These are phyloP conservation scores for Capsicum chinense DNA, from an alignment of 257 asterid species.

Conservation along the genomic window DNA sequence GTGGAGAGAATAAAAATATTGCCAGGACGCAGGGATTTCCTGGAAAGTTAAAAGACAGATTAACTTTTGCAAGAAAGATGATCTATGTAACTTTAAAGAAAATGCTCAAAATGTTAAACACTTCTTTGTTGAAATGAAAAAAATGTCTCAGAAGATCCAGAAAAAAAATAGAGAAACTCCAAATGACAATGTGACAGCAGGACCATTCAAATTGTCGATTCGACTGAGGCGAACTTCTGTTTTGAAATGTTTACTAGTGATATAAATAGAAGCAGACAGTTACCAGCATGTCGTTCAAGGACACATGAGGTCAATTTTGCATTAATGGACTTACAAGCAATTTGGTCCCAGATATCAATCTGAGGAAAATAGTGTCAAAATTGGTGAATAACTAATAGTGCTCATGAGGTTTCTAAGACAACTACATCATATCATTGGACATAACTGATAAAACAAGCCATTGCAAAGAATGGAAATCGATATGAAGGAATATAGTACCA, in stretches of 20 bases:
- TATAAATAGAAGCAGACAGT: conserved; percentile 6
- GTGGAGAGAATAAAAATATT: conserved; percentile 74
- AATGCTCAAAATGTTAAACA: not conserved
- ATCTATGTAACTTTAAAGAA: conserved; percentile 1
- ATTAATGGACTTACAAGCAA: not conserved
- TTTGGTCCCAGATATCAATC: not conserved
- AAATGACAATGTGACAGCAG: not conserved
- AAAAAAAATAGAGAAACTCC: not conserved
- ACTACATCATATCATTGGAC: not conserved
- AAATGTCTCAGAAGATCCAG: not conserved
- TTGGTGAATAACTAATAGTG: not conserved
- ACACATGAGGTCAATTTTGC: not conserved
- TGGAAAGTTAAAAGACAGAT: conserved; percentile 39
- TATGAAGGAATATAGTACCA: conserved; percentile 53
- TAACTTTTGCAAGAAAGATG: conserved; percentile 12
- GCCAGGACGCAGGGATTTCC: conserved; percentile 93
- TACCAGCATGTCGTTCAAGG: conserved; percentile 20
- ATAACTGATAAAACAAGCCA: not conserved
- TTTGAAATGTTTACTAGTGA: not conserved
- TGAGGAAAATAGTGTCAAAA: not conserved
- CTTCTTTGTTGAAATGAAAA: conserved; percentile 10
- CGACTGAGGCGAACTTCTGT: conserved; percentile 13
- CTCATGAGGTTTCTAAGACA: conserved; percentile 22
- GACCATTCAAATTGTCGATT: not conserved
- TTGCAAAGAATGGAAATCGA: not conserved